Conservation (phyloP, 306 rosid genomes). For the Geum urbanum region DNA sequence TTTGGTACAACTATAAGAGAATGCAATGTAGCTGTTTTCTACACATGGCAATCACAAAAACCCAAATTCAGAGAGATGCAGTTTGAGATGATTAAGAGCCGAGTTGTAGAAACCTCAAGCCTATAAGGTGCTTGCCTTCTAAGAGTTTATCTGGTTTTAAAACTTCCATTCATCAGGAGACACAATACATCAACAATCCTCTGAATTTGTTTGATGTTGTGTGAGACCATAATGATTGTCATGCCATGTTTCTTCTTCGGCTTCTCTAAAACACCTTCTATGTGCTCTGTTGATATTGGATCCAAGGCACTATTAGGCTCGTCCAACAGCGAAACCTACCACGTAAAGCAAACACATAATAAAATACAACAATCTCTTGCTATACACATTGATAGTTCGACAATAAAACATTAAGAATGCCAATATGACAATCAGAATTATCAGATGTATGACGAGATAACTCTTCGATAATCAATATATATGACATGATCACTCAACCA, state of each 20-base stretch:
- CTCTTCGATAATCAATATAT: background rate
- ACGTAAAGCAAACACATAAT: background rate
- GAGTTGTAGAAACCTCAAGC: slow-evolving; percentile 71
- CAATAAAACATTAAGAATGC: background rate
- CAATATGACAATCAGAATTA: too few relatives aligned
- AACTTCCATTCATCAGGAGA: slow-evolving; percentile 70
- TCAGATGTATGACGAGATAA: too few relatives aligned
- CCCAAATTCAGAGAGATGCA: background rate
- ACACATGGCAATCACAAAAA: background rate
- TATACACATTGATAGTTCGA: too few relatives aligned
- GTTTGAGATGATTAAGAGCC: slow-evolving; percentile 35
- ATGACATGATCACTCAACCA: background rate
- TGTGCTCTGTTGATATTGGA: too few relatives aligned
- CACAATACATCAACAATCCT: slow-evolving; percentile 85
- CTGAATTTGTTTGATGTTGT: slow-evolving; percentile 85
- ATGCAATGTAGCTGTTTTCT: background rate
- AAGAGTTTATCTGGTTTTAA: slow-evolving; percentile 58
- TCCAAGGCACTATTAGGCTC: slow-evolving; percentile 95
- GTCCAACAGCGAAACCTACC: slow-evolving; percentile 74
- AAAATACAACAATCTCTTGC: background rate
- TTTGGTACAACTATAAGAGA: background rate
- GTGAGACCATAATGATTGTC: slow-evolving; percentile 78
- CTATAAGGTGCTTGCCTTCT: slow-evolving; percentile 83
- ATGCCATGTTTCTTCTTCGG: slow-evolving; percentile 64
- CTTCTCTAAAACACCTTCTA: slow-evolving; percentile 73